Conservation (phyloP, 352 stramenopile genomes). For the Phytophthora rubi region DNA sequence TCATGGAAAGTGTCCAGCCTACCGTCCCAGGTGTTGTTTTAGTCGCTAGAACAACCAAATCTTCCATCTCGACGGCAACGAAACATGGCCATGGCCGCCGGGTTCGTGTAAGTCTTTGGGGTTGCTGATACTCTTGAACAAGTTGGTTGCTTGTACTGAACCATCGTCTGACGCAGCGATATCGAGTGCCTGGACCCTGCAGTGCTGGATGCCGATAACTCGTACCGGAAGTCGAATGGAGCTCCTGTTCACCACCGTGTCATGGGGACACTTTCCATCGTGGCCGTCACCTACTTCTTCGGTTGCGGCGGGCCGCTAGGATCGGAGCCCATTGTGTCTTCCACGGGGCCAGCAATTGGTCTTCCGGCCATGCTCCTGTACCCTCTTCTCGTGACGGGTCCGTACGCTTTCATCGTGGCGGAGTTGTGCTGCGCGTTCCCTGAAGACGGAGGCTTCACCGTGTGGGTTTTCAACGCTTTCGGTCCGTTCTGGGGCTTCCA, state of each 20-base stretch:
- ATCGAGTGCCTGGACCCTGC: constrained; percentile 30
- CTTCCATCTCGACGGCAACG: neutral
- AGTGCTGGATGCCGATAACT: constrained; percentile 27
- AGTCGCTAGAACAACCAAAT: constrained; percentile 5
- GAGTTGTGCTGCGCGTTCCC: constrained; percentile 79
- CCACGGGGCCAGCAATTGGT: constrained; percentile 59
- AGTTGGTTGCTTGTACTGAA: neutral
- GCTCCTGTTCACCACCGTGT: constrained; percentile 34
- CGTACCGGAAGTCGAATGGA: constrained; percentile 31
- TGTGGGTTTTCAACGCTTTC: constrained; percentile 77
- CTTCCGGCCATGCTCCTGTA: constrained; percentile 63
- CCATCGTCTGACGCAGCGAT: constrained; percentile 3
- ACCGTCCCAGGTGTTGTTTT: neutral
- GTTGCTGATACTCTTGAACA: neutral
- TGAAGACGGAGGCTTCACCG: constrained; percentile 73
- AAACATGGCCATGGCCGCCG: constrained; percentile 10
- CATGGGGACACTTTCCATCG: constrained; percentile 47
- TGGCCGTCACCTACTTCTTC: constrained; percentile 61
- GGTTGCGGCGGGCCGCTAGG: constrained; percentile 55
- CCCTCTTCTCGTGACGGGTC: constrained; percentile 65
- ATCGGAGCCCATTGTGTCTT: constrained; percentile 63
- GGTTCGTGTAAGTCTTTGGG: constrained; percentile 15
- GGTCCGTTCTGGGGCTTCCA: constrained; percentile 83
- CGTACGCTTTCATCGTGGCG: constrained; percentile 63
- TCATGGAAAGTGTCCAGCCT: constrained; percentile 6